A percentile compares a stretch with the other conserved stretches of the same genome.
Conservation (phyloP, 306 rosid genomes). For the Fagus crenata region DNA sequence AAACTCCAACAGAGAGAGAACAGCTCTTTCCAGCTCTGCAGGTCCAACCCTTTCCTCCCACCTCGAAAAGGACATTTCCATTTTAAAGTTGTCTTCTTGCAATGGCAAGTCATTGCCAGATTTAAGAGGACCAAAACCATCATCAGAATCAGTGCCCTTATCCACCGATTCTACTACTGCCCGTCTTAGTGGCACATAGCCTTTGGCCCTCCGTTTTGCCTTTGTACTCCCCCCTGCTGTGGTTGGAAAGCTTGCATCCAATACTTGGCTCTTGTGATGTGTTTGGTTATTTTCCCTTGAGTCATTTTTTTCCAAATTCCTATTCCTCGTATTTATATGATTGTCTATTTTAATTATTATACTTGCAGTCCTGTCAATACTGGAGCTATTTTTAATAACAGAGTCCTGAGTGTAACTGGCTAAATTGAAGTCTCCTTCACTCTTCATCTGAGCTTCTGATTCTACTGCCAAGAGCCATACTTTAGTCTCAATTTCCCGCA, state of each 20-base stretch:
- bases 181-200: constrained; percentile 57
- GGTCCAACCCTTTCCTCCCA: constrained; percentile 98
- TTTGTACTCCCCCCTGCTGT: constrained; percentile 64
- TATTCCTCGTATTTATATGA: constrained; percentile 67
- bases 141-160: constrained; percentile 61
- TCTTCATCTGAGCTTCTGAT: constrained; percentile 85
- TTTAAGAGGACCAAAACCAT: constrained; percentile 50
- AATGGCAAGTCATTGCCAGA: constrained; percentile 55
- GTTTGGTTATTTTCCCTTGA: constrained; percentile 57
- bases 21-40: constrained; percentile 86
- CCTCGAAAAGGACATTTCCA: constrained; percentile 77
- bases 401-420: constrained; percentile 55
- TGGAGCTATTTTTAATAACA: constrained; percentile 59
- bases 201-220: constrained; percentile 85
- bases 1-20: constrained; percentile 90
- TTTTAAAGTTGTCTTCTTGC: constrained; percentile 67
- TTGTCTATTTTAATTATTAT: constrained; percentile 86
- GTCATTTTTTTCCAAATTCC: constrained; percentile 65
- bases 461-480: constrained; percentile 98
- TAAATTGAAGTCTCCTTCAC: constrained; percentile 72
- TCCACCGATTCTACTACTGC: constrained; percentile 60
- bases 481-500: constrained; percentile 94
- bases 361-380: constrained; percentile 85
- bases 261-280: constrained; percentile 57
- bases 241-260: constrained; percentile 57